phyloP scores from a whole-genome alignment of 1,284 basidiomycete species.

The Ceratobasidium sp. region DNA sequence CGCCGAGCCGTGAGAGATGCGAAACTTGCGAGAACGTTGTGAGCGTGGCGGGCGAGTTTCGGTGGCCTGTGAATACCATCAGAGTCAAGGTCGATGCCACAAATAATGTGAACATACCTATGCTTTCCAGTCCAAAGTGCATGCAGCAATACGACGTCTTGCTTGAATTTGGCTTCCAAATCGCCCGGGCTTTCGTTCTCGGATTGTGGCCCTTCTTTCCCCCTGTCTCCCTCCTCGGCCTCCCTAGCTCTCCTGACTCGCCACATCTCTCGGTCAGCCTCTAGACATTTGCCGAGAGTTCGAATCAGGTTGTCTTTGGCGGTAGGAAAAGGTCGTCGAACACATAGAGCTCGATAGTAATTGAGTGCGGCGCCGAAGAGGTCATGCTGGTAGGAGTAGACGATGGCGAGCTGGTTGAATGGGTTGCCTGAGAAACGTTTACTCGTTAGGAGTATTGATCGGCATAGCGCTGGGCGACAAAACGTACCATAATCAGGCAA shows the following conservation, averaged over 20 bases:
- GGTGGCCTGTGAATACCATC: constrained; percentile 54
- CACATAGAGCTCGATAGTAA: constrained; percentile 93
- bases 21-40: constrained; percentile 66
- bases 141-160: constrained; percentile 78
- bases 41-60: constrained; percentile 64
- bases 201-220: not conserved
- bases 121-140: constrained; percentile 73
- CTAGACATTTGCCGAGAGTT: constrained; percentile 75
- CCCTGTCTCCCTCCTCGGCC: constrained; percentile 51
- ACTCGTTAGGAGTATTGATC: not conserved
- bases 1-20: constrained; percentile 72
- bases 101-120: constrained; percentile 19
- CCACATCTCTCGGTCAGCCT: constrained; percentile 63
- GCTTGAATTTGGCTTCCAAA: constrained; percentile 65
- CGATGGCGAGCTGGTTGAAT: constrained; percentile 94
- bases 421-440: constrained; percentile 75
- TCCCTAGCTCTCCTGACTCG: constrained; percentile 59
- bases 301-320: constrained; percentile 87
- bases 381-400: constrained; percentile 87
- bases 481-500: constrained; percentile 73
- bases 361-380: constrained; percentile 85
- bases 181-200: constrained; percentile 19
- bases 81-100: not conserved
- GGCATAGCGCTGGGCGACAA: not conserved
- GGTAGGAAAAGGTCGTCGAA: constrained; percentile 86